phyloP scores from a whole-genome alignment of 2,329 filamentous ascomycete species.

The Claviceps sp. region DNA sequence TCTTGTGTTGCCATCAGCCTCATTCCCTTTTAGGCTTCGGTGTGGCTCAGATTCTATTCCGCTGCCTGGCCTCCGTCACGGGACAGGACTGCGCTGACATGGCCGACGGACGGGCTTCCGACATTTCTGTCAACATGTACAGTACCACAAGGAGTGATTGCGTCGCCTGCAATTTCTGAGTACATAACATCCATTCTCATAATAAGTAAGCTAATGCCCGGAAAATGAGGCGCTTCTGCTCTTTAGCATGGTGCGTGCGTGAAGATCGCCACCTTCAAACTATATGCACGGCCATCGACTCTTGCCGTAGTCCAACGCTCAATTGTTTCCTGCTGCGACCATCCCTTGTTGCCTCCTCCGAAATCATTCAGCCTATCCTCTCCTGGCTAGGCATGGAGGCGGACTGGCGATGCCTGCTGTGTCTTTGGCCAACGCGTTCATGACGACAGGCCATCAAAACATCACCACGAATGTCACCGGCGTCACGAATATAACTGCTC shows the following conservation, averaged over 20 bases:
- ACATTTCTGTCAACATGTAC: not conserved
- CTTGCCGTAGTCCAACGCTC: not conserved
- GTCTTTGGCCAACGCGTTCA: not conserved
- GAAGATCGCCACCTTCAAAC: not conserved
- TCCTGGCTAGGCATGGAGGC: not conserved
- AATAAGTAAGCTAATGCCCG: not conserved
- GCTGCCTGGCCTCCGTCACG: not conserved
- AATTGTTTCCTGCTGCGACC: not conserved
- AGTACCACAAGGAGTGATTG: not conserved
- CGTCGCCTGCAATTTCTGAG: not conserved
- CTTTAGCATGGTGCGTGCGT: not conserved
- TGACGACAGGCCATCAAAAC: not conserved
- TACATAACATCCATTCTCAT: not conserved
- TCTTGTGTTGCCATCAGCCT: not conserved
- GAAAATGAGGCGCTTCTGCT: not conserved
- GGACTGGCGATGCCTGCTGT: constrained; percentile 4
- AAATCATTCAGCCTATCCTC: not conserved
- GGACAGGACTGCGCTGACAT: too few relatives aligned
- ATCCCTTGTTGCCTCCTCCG: not conserved
- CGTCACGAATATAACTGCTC: not conserved
- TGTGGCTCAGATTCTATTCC: not conserved
- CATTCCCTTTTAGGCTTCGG: not conserved
- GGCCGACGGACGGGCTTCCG: not conserved
- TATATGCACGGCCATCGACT: not conserved
- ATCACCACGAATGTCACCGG: not conserved